Conservation (phyloP, 257 asterid species). For the Penstemon barbatus region DNA sequence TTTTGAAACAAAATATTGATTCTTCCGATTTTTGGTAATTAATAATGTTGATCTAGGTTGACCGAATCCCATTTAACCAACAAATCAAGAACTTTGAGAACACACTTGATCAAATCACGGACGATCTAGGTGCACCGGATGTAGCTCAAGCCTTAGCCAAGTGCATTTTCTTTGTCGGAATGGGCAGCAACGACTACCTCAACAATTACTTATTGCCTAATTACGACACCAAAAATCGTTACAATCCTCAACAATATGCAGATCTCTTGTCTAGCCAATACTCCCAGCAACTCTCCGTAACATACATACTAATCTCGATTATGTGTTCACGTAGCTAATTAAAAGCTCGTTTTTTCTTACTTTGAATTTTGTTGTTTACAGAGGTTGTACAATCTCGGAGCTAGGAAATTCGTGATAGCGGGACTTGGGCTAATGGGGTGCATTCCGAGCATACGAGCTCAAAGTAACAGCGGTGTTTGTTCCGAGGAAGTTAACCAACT, state of each 20-base stretch:
- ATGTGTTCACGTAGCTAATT: background rate
- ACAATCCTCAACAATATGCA: constrained; percentile 63
- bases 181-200: constrained; percentile 91
- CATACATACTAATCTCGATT: constrained; percentile 6
- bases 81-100: constrained; percentile 78
- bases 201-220: constrained; percentile 84
- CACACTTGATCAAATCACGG: constrained; percentile 57
- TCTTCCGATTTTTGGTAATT: background rate
- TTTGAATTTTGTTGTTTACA: constrained; percentile 20
- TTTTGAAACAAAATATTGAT: background rate
- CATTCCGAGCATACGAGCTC: constrained; percentile 79
- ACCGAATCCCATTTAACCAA: constrained; percentile 76
- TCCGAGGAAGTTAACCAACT: constrained; percentile 67
- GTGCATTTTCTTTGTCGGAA: constrained; percentile 71
- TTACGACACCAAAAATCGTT: constrained; percentile 53
- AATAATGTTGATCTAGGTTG: constrained; percentile 44
- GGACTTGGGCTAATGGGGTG: constrained; percentile 95
- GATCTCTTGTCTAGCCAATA: constrained; percentile 66
- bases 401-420: constrained; percentile 71
- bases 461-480: constrained; percentile 49
- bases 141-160: constrained; percentile 49
- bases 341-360: background rate
- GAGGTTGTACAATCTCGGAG: constrained; percentile 88
- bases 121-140: constrained; percentile 47
- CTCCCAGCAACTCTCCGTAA: constrained; percentile 65